Percentiles rank a stretch among this genome's conserved stretches.
Evolutionary conservation across 2,329 filamentous ascomycete genomes (phyloP).

Genomic region (Colletotrichum nymphaeae): DNA sequence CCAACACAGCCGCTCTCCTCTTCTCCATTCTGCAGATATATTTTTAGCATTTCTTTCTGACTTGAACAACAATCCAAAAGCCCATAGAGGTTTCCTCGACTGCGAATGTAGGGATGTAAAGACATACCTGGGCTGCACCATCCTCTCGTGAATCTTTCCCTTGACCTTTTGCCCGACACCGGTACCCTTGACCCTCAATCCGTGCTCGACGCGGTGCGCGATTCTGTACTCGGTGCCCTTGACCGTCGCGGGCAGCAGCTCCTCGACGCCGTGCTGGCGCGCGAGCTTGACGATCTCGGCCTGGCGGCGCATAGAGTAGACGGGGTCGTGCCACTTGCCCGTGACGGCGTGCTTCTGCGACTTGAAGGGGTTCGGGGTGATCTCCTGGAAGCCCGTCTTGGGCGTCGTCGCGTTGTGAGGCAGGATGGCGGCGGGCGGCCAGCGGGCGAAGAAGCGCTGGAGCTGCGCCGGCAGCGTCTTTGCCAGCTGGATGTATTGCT

Average conservation of each 20-base stretch:
- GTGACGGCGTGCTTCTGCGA: slow-evolving; percentile 82
- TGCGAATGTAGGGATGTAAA: not conserved
- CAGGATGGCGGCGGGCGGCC: slow-evolving; percentile 78
- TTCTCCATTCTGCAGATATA: slow-evolving; percentile 76
- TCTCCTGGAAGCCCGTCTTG: slow-evolving; percentile 64
- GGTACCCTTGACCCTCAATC: slow-evolving; percentile 89
- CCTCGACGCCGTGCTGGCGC: slow-evolving; percentile 80
- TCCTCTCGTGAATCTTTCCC: slow-evolving; percentile 93
- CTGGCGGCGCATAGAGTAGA: slow-evolving; percentile 86
- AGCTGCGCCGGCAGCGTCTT: slow-evolving; percentile 81
- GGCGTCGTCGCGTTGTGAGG: slow-evolving; percentile 54
- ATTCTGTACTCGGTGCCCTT: slow-evolving; percentile 82
- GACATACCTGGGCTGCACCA: slow-evolving; percentile 78
- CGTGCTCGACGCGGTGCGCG: slow-evolving; percentile 79
- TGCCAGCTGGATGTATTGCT: slow-evolving; percentile 67
- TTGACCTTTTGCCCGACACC: slow-evolving; percentile 94
- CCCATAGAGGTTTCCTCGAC: not conserved
- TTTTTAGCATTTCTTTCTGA: slow-evolving; percentile 43
- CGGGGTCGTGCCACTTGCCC: slow-evolving; percentile 84
- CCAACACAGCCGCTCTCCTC: slow-evolving; percentile 90
- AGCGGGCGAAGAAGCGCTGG: slow-evolving; percentile 88
- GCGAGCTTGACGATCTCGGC: slow-evolving; percentile 92
- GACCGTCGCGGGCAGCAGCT: slow-evolving; percentile 79
- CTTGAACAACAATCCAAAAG: not conserved
- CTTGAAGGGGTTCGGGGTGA: slow-evolving; percentile 82